These are phyloP conservation scores for Jamesozyma lodderae DNA, from an alignment of 805 yeast species.

Conservation along the genomic window DNA sequence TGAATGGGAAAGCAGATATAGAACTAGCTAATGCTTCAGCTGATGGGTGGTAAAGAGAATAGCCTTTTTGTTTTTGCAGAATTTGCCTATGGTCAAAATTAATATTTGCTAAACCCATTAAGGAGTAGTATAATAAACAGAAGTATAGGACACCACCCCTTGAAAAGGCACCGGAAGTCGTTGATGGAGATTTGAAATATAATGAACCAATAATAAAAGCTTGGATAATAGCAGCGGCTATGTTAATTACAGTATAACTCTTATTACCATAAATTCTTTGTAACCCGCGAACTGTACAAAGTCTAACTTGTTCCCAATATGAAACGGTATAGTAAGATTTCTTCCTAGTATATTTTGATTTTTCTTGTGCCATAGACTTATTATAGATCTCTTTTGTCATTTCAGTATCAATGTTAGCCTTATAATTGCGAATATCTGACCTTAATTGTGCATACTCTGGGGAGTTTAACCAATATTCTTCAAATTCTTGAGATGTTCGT, in stretches of 20 bases:
- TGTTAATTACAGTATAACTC: slow-evolving; percentile 35
- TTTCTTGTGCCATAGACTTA: slow-evolving; percentile 24
- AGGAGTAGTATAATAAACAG: slow-evolving; percentile 43
- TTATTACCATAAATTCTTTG: slow-evolving; percentile 51
- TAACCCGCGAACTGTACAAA: slow-evolving; percentile 43
- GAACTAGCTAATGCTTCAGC: slow-evolving; percentile 62
- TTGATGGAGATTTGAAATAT: slow-evolving; percentile 43
- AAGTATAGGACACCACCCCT: slow-evolving; percentile 60
- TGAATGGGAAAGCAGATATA: slow-evolving; percentile 55
- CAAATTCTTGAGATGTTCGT: slow-evolving; percentile 49
- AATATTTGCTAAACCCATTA: slow-evolving; percentile 43
- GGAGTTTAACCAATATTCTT: slow-evolving; percentile 36
- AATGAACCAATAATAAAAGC: slow-evolving; percentile 56
- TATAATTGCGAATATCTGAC: slow-evolving; percentile 35
- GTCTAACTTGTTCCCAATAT: slow-evolving; percentile 39
- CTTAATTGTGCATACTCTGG: slow-evolving; percentile 32
- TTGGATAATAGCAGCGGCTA: slow-evolving; percentile 35
- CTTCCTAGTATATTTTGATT: slow-evolving; percentile 17
- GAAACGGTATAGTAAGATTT: slow-evolving; percentile 23
- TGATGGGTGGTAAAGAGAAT: slow-evolving; percentile 67
- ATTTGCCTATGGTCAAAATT: slow-evolving; percentile 48
- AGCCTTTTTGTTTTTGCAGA: slow-evolving; percentile 61
- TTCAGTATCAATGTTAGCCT: slow-evolving; percentile 22
- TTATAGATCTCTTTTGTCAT: slow-evolving; percentile 31
- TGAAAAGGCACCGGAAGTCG: slow-evolving; percentile 51